phyloP scores from a whole-genome alignment of 1,139 yeast species.

The Geotrichum carabidarum region DNA sequence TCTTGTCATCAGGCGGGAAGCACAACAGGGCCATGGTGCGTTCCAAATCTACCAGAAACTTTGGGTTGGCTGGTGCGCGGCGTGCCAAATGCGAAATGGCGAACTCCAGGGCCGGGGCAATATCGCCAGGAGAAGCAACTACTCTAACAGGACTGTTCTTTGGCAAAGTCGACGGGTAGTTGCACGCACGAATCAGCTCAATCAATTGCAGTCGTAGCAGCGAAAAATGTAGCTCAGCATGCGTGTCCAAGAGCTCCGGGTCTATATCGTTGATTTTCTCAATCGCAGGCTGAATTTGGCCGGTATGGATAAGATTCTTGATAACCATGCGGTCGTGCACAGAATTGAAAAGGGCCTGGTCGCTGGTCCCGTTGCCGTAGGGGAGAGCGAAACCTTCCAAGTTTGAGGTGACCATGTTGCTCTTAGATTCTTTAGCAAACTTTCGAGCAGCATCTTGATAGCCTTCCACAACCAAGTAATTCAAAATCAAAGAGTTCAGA shows the following conservation, averaged over 20 bases:
- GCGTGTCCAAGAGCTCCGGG: conserved; percentile 39
- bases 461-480: conserved; percentile 40
- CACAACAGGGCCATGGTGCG: conserved; percentile 42
- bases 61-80: conserved; percentile 36
- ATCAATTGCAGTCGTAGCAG: conserved; percentile 39
- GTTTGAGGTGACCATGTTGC: conserved; percentile 20
- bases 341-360: neutral
- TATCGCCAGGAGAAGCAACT: conserved; percentile 18
- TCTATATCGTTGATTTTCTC: conserved; percentile 39
- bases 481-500: conserved; percentile 37
- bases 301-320: conserved; percentile 35
- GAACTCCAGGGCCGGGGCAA: conserved; percentile 38
- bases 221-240: conserved; percentile 37
- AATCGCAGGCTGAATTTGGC: conserved; percentile 38
- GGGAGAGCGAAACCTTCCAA: neutral
- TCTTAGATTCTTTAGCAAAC: conserved; percentile 38
- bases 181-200: conserved; percentile 37
- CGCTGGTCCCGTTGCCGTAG: neutral
- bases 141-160: neutral
- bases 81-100: conserved; percentile 39
- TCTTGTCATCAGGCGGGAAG: conserved; percentile 34
- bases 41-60: conserved; percentile 37
- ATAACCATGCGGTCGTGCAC: conserved; percentile 36
- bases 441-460: conserved; percentile 38
- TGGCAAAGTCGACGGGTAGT: conserved; percentile 21